Conservation (phyloP, 2,329 filamentous ascomycete species). For the Aspergillus tamarii region DNA sequence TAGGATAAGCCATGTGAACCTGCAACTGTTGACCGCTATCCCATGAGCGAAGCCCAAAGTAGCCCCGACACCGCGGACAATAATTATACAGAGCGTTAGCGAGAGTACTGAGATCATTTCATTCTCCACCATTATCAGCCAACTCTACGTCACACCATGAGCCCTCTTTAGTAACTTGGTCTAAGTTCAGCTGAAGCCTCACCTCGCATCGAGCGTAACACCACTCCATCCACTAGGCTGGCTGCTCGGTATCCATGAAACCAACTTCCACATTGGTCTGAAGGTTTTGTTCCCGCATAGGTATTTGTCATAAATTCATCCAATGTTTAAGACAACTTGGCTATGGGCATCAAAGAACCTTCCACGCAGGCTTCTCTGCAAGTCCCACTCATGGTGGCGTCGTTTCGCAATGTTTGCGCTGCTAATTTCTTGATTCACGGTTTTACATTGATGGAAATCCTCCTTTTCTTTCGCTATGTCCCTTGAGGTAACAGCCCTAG, state of each 20-base stretch:
- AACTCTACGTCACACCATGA: constrained; percentile 10
- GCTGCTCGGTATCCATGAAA: constrained; percentile 18
- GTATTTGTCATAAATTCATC: constrained; percentile 7
- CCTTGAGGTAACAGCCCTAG: background rate
- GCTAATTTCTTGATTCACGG: constrained; percentile 5
- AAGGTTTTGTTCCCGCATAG: background rate
- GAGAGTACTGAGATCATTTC: constrained; percentile 8
- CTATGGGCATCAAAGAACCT: constrained; percentile 28
- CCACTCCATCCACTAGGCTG: constrained; percentile 11
- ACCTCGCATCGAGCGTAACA: constrained; percentile 19
- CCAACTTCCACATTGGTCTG: constrained; percentile 20
- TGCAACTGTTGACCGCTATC: background rate
- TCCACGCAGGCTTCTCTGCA: constrained; percentile 41
- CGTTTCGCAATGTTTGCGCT: constrained; percentile 14
- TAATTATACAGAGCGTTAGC: background rate
- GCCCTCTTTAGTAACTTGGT: constrained; percentile 7
- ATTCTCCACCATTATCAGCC: constrained; percentile 18
- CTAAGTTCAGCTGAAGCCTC: constrained; percentile 14
- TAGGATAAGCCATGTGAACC: constrained; percentile 14
- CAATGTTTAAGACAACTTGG: constrained; percentile 2
- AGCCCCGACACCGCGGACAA: background rate
- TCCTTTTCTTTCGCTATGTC: background rate
- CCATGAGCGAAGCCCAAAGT: constrained; percentile 13
- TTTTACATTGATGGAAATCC: background rate
- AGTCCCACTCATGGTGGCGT: constrained; percentile 24